Evolutionary conservation across 441 rosid species (phyloP).

Genomic region (Corymbia citriodora): DNA sequence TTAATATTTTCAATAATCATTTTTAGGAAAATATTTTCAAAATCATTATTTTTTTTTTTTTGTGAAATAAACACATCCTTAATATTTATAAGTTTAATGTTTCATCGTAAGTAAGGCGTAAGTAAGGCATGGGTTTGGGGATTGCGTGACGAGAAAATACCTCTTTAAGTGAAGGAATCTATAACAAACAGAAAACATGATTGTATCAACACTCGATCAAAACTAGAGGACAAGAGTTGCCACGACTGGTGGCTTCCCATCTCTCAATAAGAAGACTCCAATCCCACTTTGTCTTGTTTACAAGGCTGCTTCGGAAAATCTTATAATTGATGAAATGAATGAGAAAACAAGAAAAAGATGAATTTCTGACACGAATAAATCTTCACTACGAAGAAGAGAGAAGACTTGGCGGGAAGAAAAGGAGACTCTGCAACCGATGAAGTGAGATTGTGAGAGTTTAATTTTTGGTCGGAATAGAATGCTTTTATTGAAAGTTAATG

Average conservation of each 20-base stretch:
- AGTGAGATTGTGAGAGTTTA: too few relatives aligned
- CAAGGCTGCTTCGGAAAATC: not conserved
- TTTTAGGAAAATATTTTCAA: too few relatives aligned
- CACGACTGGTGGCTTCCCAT: not conserved
- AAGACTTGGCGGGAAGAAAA: not conserved
- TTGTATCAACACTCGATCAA: not conserved
- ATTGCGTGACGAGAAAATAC: too few relatives aligned
- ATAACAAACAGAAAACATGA: not conserved
- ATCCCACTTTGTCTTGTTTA: too few relatives aligned
- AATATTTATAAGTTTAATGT: too few relatives aligned
- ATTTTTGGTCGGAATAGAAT: not conserved
- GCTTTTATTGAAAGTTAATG: not conserved
- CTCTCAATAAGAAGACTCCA: too few relatives aligned
- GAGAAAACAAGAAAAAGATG: not conserved
- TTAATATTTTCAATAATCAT: too few relatives aligned
- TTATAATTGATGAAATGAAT: not conserved
- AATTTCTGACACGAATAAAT: not conserved
- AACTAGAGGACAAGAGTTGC: not conserved
- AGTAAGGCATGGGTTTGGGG: too few relatives aligned
- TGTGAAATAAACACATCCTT: not conserved
- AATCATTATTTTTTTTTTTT: too few relatives aligned
- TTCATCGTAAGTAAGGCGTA: too few relatives aligned
- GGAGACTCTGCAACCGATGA: not conserved
- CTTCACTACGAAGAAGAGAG: not conserved
- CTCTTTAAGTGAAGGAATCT: not conserved